These are phyloP conservation scores for Leccinum subtestaceum DNA, from an alignment of 768 basidiomycete genomes.

Conservation along the genomic window DNA sequence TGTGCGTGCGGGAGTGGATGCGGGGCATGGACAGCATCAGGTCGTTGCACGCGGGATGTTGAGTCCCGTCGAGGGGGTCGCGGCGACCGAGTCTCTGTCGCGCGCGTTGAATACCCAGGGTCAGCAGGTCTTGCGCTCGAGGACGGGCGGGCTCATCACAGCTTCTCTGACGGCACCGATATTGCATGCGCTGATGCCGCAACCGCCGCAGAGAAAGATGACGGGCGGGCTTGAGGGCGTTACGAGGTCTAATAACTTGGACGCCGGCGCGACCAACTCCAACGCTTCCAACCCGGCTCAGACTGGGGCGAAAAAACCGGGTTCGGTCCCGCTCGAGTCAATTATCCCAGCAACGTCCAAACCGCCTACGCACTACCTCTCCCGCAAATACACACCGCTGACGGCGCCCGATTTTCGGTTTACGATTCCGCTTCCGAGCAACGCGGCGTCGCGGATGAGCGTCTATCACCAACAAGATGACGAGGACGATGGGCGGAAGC, in stretches of 20 bases:
- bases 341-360: constrained; percentile 79
- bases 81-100: constrained; percentile 45
- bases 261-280: constrained; percentile 11
- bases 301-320: constrained; percentile 31
- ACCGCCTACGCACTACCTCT: constrained; percentile 82
- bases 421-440: constrained; percentile 46
- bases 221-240: constrained; percentile 28
- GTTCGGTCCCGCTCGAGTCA: constrained; percentile 68
- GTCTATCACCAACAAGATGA: constrained; percentile 37
- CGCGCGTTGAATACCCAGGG: constrained; percentile 43
- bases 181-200: constrained; percentile 54
- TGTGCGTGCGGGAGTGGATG: constrained; percentile 19
- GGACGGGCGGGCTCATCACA: constrained; percentile 35
- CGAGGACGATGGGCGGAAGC: constrained; percentile 43
- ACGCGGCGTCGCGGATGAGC: constrained; percentile 54
- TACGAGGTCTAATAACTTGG: constrained; percentile 2
- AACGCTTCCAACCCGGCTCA: constrained; percentile 15
- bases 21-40: constrained; percentile 16
- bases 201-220: constrained; percentile 46
- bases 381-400: constrained; percentile 68
- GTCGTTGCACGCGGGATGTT: constrained; percentile 43
- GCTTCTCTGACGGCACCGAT: constrained; percentile 53
- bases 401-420: constrained; percentile 75
- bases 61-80: constrained; percentile 39
- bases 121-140: constrained; percentile 29